These are phyloP conservation scores for Phoenix dactylifera DNA, from an alignment of 176 grass and related monocot species.

Conservation along the genomic window DNA sequence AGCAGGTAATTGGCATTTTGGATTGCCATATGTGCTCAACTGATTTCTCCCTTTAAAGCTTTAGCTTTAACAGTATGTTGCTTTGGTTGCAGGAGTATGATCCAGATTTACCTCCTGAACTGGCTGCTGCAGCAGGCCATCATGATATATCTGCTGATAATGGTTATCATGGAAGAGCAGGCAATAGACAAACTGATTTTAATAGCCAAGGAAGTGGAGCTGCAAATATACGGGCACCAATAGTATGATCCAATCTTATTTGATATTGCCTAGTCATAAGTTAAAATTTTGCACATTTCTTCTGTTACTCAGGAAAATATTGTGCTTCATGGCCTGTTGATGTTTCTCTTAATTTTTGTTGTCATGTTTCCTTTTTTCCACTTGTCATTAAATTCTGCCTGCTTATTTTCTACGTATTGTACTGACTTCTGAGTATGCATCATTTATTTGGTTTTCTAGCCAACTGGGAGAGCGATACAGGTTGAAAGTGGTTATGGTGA, in stretches of 20 bases:
- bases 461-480: slow-evolving; percentile 92
- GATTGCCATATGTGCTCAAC: too few relatives aligned
- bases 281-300: background rate
- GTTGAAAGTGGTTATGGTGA: slow-evolving; percentile 74
- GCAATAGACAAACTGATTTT: slow-evolving; percentile 43
- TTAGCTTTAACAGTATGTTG: slow-evolving; percentile 14
- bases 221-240: slow-evolving; percentile 29
- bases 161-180: slow-evolving; percentile 34
- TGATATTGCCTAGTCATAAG: background rate
- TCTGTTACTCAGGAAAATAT: too few relatives aligned
- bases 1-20: slow-evolving; percentile 45
- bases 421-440: background rate
- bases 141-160: slow-evolving; percentile 46
- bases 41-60: background rate
- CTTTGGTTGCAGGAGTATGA: slow-evolving; percentile 64
- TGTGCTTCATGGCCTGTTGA: background rate
- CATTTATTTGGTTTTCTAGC: slow-evolving; percentile 39
- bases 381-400: too few relatives aligned
- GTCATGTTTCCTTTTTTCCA: background rate
- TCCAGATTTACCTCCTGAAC: slow-evolving; percentile 98
- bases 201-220: slow-evolving; percentile 54
- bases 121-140: slow-evolving; percentile 79
- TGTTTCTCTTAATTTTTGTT: background rate
- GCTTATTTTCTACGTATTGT: too few relatives aligned
- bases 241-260: slow-evolving; percentile 33